Conservation (phyloP, 1,284 basidiomycete species). For the Amylostereum areolatum region DNA sequence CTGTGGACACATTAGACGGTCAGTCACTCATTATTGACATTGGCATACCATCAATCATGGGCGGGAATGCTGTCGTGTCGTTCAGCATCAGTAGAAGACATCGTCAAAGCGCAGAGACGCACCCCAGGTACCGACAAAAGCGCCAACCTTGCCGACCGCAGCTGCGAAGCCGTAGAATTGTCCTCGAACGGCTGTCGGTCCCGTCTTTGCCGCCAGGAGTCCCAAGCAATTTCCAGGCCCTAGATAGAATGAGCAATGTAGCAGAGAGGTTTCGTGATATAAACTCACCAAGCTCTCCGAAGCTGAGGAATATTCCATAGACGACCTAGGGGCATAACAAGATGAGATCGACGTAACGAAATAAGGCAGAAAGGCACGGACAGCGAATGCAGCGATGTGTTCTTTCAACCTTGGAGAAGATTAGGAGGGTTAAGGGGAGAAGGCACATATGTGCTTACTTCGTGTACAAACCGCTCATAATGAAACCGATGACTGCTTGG, state of each 20-base stretch:
- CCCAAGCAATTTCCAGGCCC: conserved; percentile 79
- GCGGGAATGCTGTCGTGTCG: conserved; percentile 48
- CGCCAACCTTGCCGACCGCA: conserved; percentile 86
- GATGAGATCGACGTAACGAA: no score
- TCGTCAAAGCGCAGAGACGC: conserved; percentile 19
- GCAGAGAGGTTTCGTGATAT: neutral
- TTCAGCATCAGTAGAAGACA: conserved; percentile 9
- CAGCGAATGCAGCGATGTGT: conserved; percentile 76
- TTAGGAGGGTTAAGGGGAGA: neutral
- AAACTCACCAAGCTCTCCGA: conserved; percentile 66
- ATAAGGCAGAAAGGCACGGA: conserved; percentile 21
- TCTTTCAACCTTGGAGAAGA: conserved; percentile 37
- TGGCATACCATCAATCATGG: conserved; percentile 53
- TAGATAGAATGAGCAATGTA: conserved; percentile 12
- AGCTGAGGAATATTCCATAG: conserved; percentile 87
- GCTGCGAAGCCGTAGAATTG: conserved; percentile 85
- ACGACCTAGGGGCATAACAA: conserved; percentile 42
- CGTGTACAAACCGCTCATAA: conserved; percentile 78
- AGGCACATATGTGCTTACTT: conserved; percentile 25
- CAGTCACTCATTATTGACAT: neutral
- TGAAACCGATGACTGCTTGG: conserved; percentile 74
- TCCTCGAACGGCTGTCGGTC: conserved; percentile 82
- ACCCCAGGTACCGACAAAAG: conserved; percentile 80
- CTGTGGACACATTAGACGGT: conserved; percentile 24
- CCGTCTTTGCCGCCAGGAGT: conserved; percentile 75